A percentile compares a stretch with the other conserved stretches of the same genome.
Evolutionary conservation across 164 flowering plant genomes (phyloP).

Genomic region (Nelumbo lutea): DNA sequence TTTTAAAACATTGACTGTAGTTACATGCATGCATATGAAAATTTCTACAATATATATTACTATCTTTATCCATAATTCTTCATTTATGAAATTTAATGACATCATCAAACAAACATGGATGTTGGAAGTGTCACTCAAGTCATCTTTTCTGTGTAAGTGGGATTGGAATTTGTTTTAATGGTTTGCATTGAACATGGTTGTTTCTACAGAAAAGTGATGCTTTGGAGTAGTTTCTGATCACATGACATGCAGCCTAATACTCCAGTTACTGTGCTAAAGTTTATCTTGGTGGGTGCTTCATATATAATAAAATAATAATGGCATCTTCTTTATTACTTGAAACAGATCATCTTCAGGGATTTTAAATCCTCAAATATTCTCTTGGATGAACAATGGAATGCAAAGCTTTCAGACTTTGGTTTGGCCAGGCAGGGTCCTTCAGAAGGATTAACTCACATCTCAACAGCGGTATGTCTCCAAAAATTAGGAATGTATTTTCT

Average conservation of each 20-base stretch:
- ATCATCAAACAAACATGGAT: too few species aligned
- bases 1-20: too few species aligned
- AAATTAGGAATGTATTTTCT: not conserved
- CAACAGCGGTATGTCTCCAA: constrained; percentile 74
- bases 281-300: not conserved
- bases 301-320: not conserved
- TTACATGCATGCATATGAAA: too few species aligned
- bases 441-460: constrained; percentile 83
- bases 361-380: constrained; percentile 91
- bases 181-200: not conserved
- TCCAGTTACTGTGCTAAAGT: not conserved
- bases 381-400: constrained; percentile 90
- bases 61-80: too few species aligned
- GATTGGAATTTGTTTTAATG: too few species aligned
- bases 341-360: constrained; percentile 91
- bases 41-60: too few species aligned
- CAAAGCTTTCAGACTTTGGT: constrained; percentile 95
- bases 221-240: not conserved
- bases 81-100: too few species aligned
- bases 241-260: not conserved
- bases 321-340: constrained; percentile 6
- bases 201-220: not conserved
- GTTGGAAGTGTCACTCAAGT: too few species aligned
- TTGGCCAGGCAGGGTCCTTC: constrained; percentile 86
- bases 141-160: too few species aligned